phyloP scores from a whole-genome alignment of 148 eudicot species.

The Fagopyrum esculentum region DNA sequence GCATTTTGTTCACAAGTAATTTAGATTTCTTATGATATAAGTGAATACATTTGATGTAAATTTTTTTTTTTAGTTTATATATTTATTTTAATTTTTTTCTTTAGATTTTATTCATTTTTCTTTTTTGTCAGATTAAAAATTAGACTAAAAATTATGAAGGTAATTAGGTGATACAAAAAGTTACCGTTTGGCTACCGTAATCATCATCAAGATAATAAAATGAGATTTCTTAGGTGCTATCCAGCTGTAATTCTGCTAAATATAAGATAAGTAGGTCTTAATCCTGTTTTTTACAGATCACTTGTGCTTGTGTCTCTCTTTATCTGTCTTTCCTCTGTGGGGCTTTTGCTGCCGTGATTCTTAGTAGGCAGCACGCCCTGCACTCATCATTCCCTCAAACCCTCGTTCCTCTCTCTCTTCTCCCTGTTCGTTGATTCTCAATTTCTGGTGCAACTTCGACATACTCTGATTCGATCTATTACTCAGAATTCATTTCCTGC shows the following conservation, averaged over 20 bases:
- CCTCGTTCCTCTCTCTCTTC: constrained; percentile 12
- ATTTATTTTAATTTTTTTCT: no score
- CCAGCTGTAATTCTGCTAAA: not conserved
- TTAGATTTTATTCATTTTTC: no score
- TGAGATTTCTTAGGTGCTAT: not conserved
- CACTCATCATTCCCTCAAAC: constrained; percentile 54
- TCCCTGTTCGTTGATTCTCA: not conserved
- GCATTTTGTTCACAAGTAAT: no score
- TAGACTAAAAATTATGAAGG: no score
- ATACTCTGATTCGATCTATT: constrained; percentile 2
- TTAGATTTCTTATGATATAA: no score
- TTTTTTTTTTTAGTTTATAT: no score
- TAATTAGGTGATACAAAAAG: no score
- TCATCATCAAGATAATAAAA: not conserved
- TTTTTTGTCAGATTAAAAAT: no score
- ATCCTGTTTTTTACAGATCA: not conserved
- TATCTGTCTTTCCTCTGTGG: constrained; percentile 5
- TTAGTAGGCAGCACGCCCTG: constrained; percentile 44
- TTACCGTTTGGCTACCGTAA: no score
- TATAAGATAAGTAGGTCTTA: not conserved
- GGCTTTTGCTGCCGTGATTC: constrained; percentile 10
- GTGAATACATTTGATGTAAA: no score
- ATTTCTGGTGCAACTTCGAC: constrained; percentile 6
- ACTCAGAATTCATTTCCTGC: not conserved
- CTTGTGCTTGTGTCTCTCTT: not conserved